Percentiles rank a stretch among this genome's conserved stretches.
These are phyloP conservation scores for Oxytropis ochrocephala DNA, from an alignment of 306 rosid species.

Conservation along the genomic window DNA sequence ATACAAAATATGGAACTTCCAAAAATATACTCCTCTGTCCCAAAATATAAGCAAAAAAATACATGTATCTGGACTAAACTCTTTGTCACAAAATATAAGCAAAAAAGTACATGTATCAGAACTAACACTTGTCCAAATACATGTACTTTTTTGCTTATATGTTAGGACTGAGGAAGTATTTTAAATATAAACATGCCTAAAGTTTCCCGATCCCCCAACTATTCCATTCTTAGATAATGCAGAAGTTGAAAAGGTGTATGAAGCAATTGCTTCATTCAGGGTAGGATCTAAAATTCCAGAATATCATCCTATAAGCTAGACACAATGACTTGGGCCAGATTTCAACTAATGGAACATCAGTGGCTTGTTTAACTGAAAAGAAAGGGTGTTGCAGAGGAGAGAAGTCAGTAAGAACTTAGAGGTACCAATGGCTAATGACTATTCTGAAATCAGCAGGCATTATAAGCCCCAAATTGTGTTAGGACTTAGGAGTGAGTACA, in stretches of 20 bases:
- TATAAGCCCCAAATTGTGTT: neutral
- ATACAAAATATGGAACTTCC: neutral
- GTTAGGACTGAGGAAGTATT: too few relatives aligned
- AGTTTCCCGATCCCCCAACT: neutral
- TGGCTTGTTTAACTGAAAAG: neutral
- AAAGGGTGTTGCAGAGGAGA: neutral
- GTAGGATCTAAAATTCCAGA: neutral
- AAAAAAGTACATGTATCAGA: too few relatives aligned
- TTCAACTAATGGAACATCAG: neutral
- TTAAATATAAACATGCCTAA: neutral
- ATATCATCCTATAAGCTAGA: neutral
- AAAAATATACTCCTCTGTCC: too few relatives aligned
- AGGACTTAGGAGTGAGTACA: neutral
- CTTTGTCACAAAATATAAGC: too few relatives aligned
- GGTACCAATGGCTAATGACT: neutral
- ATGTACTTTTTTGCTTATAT: too few relatives aligned
- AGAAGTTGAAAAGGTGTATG: neutral
- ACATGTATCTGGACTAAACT: too few relatives aligned
- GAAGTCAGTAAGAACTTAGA: neutral
- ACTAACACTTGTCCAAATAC: too few relatives aligned
- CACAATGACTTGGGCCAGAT: neutral
- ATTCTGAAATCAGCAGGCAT: neutral
- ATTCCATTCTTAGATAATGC: neutral
- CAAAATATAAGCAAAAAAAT: too few relatives aligned
- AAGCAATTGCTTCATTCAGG: neutral